Evolutionary conservation across 352 stramenopile genomes (phyloP), one percentile per base, ranked within the genome.

Genomic region (Pythium sukuiense): DNA sequence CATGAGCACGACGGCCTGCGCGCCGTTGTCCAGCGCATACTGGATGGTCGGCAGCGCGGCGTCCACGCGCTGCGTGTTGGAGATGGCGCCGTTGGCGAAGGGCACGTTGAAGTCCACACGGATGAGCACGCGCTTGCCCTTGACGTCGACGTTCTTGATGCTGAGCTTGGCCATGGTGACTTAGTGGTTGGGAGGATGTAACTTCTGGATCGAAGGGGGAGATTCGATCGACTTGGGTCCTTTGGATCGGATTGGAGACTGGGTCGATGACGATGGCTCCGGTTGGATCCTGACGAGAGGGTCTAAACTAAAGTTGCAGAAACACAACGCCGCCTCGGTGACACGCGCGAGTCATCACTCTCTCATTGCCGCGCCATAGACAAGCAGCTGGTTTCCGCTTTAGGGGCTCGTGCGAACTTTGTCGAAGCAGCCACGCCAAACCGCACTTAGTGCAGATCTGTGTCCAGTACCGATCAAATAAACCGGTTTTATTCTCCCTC

Each of bases 31-130:
- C 59, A 98, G 92, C 66, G 99, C 92, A 79, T 98, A 99, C 83
- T 99, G 71, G 64, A 99, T 97, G 12, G 97, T 99, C 39, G 98
- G 84, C 73, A 99, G 65, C 74, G 90, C 92, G 35, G 86, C 97
- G 56, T 98, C 92, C 76, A 99, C 99, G 74, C 98, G 96, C 74
- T 99, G 97, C 65, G 97, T 99, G 88, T 99, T 99, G 60, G 86
- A 98, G 61, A 98, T 93, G 67, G 97, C 97, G 64, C 94, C 97
- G 75, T 97, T 92, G 18, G 87, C 80, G 70, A 99, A 97, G 16
- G 98, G 98, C 45, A 99, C 98, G 79, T 99, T 99, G 69, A 99
- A 98, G 87, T 99, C 98, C 65, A 98, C 98, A 74, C 98, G 94
- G 63, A 99, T 97, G 61, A 99, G 89, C 64, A 99, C 97, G 78